Base-by-base conservation (phyloP, 2,329 filamentous ascomycete genomes). In the Colletotrichum sp. region DNA sequence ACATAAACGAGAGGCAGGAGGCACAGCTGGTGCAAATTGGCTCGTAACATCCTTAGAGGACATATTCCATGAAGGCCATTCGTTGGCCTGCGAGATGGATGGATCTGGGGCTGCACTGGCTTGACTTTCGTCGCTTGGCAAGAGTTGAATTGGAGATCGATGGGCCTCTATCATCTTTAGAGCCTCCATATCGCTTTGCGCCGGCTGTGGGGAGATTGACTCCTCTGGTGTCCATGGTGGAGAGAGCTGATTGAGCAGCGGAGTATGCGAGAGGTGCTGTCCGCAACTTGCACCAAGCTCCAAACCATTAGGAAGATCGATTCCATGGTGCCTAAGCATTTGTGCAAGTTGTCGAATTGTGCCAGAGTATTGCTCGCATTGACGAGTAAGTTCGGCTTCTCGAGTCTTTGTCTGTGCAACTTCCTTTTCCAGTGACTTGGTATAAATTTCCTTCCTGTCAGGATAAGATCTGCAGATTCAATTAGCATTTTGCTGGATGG, bases 391-490 rank as follows among this genome's bases (percentile, higher is more conserved):
- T 24, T 70, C 70, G 4, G 79, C 70, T 33, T 82, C 80, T n/a
- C 64, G 75, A 7, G 71, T 57, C 27, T 76, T 74, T 5, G 70
- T 58, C 27, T 67, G 67, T 12, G 72, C 74, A 8, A 82, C 59
- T 43, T 80, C 80, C 5, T 29, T 68, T 68, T 82, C 81, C 2
- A 82, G 76, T 2, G 75, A 75, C 54, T 78, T 80, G 8, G 77
- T 76, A 70, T 82, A 82, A 27, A 70, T 74, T 59, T 80, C 78
- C 38, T 80, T 82, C 18, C 81, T 80, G 2, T 80, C 78, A 13
- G 80, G 79, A 63, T 82, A 82, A 7, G 77, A 77, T 51, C 80
- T 82, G 55, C 1, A 2, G 4, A 9, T 16, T 62, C 7, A 1
- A 43, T 5, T 9, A 24, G 43, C 18, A 34, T 4, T 21, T 51